Conservation (phyloP, 169 alveolate genomes). For the Cryptosporidium ryanae region DNA sequence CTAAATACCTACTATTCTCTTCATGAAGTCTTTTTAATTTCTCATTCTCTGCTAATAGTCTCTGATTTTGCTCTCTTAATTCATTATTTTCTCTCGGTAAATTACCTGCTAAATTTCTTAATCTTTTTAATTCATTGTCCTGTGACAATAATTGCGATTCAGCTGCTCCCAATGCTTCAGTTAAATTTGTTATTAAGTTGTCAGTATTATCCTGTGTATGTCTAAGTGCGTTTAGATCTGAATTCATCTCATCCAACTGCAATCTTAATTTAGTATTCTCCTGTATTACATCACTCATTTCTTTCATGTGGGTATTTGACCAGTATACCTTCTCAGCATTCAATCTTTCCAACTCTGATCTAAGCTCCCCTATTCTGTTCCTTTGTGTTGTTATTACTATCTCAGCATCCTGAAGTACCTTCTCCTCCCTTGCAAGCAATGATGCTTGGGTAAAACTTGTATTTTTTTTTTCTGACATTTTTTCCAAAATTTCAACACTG, state of each 20-base stretch:
- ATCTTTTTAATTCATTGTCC: slow-evolving; percentile 49
- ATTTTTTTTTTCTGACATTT: slow-evolving; percentile 45
- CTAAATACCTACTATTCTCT: neutral
- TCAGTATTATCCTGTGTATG: slow-evolving; percentile 71
- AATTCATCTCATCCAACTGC: slow-evolving; percentile 63
- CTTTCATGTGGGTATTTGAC: slow-evolving; percentile 74
- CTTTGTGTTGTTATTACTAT: slow-evolving; percentile 71
- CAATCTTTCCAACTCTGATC: slow-evolving; percentile 59
- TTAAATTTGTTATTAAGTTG: slow-evolving; percentile 52
- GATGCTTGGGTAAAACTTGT: slow-evolving; percentile 70
- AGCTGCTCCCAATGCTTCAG: slow-evolving; percentile 70
- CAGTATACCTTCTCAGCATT: slow-evolving; percentile 65
- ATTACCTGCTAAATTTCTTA: slow-evolving; percentile 35
- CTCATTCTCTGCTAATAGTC: slow-evolving; percentile 55
- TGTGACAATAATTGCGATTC: slow-evolving; percentile 57
- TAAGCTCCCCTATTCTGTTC: slow-evolving; percentile 54
- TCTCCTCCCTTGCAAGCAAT: slow-evolving; percentile 72
- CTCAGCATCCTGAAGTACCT: slow-evolving; percentile 71
- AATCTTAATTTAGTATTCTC: slow-evolving; percentile 60
- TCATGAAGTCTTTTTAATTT: slow-evolving; percentile 42
- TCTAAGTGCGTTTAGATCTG: slow-evolving; percentile 68
- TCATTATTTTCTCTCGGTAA: slow-evolving; percentile 56
- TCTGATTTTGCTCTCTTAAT: slow-evolving; percentile 47
- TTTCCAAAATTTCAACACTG: neutral
- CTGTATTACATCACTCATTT: slow-evolving; percentile 72